phyloP scores from a whole-genome alignment of 257 asterid genomes.

The Penstemon newberryi region DNA sequence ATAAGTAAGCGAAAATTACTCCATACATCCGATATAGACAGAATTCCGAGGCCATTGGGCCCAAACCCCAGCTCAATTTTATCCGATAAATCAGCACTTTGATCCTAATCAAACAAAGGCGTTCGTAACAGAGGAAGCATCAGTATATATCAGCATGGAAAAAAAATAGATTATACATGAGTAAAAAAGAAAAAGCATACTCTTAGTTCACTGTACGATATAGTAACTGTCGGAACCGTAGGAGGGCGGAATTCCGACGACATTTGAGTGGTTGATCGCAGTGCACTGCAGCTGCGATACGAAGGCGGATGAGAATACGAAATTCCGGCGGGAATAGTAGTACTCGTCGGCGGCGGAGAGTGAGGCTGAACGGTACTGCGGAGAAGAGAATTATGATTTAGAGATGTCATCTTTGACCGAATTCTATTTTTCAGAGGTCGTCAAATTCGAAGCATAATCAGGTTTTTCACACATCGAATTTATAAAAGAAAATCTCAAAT shows the following conservation, averaged over 20 bases:
- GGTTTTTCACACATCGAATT: no score
- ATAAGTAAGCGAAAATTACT: slow-evolving; percentile 17
- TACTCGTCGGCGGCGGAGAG: slow-evolving; percentile 21
- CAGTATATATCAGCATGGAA: slow-evolving; percentile 16
- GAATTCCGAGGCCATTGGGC: slow-evolving; percentile 75
- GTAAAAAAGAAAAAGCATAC: neutral
- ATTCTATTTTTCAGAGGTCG: neutral
- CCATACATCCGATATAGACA: slow-evolving; percentile 71
- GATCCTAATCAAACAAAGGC: slow-evolving; percentile 49
- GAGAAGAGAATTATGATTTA: slow-evolving; percentile 18
- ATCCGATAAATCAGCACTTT: slow-evolving; percentile 55
- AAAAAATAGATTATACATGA: neutral
- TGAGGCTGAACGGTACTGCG: slow-evolving; percentile 14
- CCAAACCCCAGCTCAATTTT: slow-evolving; percentile 87
- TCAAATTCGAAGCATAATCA: no score
- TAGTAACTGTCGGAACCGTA: slow-evolving; percentile 50
- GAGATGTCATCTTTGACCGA: slow-evolving; percentile 18
- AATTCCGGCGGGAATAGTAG: neutral
- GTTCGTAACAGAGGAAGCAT: slow-evolving; percentile 16
- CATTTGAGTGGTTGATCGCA: slow-evolving; percentile 32
- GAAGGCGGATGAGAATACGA: slow-evolving; percentile 24
- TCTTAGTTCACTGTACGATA: slow-evolving; percentile 54
- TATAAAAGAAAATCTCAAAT: no score
- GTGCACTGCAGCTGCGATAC: slow-evolving; percentile 13
- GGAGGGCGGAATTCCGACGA: slow-evolving; percentile 39